phyloP scores from a whole-genome alignment of 306 rosid genomes.

The Betula pendula region DNA sequence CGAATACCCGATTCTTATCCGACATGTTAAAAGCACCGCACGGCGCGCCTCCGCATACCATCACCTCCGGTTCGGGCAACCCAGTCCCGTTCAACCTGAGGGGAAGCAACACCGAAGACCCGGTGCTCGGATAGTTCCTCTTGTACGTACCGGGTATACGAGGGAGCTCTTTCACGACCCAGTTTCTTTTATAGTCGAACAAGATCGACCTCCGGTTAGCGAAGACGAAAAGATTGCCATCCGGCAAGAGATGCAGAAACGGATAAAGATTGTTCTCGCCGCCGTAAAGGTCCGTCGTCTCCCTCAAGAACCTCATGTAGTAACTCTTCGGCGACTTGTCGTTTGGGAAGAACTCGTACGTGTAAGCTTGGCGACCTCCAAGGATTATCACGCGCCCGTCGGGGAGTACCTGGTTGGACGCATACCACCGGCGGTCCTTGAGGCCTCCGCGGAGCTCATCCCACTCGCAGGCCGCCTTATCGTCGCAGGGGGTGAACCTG shows the following conservation, averaged over 20 bases:
- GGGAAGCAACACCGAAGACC: conserved; percentile 72
- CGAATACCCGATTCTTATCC: conserved; percentile 5
- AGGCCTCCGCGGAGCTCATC: conserved; percentile 30
- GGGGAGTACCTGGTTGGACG: conserved; percentile 66
- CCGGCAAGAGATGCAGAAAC: conserved; percentile 70
- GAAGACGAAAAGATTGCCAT: conserved; percentile 73
- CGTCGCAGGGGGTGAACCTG: conserved; percentile 41
- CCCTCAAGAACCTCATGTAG: conserved; percentile 46
- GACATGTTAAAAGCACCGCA: conserved; percentile 49
- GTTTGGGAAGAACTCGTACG: conserved; percentile 67
- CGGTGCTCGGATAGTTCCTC: conserved; percentile 77
- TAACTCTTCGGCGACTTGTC: conserved; percentile 7
- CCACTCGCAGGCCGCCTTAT: conserved; percentile 56
- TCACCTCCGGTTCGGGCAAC: conserved; percentile 48
- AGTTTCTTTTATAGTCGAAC: conserved; percentile 37
- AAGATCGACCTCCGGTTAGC: conserved; percentile 61
- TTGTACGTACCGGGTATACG: conserved; percentile 52
- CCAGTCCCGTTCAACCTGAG: conserved; percentile 23
- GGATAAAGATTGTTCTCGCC: conserved; percentile 89
- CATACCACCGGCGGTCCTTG: conserved; percentile 54
- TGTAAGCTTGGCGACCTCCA: conserved; percentile 52
- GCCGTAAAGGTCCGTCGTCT: conserved; percentile 47
- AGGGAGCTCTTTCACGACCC: conserved; percentile 43
- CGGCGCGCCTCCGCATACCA: conserved; percentile 78
- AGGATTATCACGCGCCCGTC: conserved; percentile 54